A percentile compares a stretch with the other conserved stretches of the same genome.
Conservation (phyloP, 2,329 filamentous ascomycete genomes). For the Cercospora zeae-maydis region DNA sequence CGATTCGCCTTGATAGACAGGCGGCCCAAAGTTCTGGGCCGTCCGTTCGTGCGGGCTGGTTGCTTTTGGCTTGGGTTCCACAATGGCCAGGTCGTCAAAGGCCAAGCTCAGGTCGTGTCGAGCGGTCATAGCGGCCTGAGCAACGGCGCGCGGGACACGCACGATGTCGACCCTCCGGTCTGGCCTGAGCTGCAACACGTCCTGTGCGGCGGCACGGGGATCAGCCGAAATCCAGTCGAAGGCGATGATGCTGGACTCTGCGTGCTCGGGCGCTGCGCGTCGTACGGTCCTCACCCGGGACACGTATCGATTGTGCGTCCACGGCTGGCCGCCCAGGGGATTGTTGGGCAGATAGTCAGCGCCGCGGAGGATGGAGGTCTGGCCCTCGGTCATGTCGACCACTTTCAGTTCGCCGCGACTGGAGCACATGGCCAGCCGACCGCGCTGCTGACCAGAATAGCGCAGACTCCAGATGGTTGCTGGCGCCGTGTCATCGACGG, state of each 20-base stretch:
- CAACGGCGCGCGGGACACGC: slow-evolving; percentile 43
- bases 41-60: slow-evolving; percentile 19
- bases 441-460: slow-evolving; percentile 57
- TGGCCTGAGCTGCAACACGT: slow-evolving; percentile 52
- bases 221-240: slow-evolving; percentile 58
- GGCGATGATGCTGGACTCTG: slow-evolving; percentile 51
- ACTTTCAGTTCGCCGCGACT: slow-evolving; percentile 57
- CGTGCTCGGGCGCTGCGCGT: slow-evolving; percentile 46
- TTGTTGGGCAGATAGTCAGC: slow-evolving; percentile 28
- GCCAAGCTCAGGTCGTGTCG: slow-evolving; percentile 41
- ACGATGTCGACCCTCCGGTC: slow-evolving; percentile 51
- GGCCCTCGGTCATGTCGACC: slow-evolving; percentile 32
- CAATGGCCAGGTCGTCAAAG: slow-evolving; percentile 25
- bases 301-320: slow-evolving; percentile 45
- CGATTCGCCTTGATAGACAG: slow-evolving; percentile 20
- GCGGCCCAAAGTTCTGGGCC: slow-evolving; percentile 31
- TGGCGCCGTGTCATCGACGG: slow-evolving; percentile 48
- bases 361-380: slow-evolving; percentile 15
- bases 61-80: slow-evolving; percentile 23
- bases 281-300: slow-evolving; percentile 43
- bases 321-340: slow-evolving; percentile 35
- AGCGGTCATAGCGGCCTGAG: slow-evolving; percentile 43
- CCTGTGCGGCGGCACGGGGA: slow-evolving; percentile 46
- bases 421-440: slow-evolving; percentile 56
- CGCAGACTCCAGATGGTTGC: slow-evolving; percentile 60